A percentile compares a stretch with the other conserved stretches of the same genome.
Evolutionary conservation across 2,329 filamentous ascomycete genomes (phyloP).

Genomic region (Aspergillus aculeatinus): DNA sequence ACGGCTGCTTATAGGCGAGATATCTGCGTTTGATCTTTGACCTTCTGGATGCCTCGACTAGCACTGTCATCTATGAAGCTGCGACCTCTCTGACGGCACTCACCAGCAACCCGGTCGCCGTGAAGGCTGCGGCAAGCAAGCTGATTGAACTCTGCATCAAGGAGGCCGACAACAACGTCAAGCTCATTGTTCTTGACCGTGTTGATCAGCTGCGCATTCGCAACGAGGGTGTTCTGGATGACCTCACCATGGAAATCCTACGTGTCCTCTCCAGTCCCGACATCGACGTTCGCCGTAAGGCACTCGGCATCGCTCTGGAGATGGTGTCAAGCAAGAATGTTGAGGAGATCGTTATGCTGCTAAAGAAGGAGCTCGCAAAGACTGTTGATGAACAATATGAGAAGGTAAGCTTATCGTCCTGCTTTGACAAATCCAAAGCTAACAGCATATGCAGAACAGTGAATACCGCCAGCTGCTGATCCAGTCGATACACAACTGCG

Average conservation of each 20-base stretch:
- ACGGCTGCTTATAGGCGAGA: constrained; percentile 60
- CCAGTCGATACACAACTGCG: constrained; percentile 95
- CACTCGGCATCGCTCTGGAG: constrained; percentile 83
- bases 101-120: constrained; percentile 93
- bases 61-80: constrained; percentile 95
- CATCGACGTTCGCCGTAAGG: constrained; percentile 91
- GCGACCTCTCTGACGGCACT: constrained; percentile 91
- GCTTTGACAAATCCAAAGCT: constrained; percentile 14
- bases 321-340: constrained; percentile 99
- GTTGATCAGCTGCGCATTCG: constrained; percentile 84
- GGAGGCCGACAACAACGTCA: constrained; percentile 98
- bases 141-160: constrained; percentile 97
- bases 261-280: constrained; percentile 93
- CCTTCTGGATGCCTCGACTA: constrained; percentile 85
- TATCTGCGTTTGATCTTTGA: constrained; percentile 96
- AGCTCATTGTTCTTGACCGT: constrained; percentile 93
- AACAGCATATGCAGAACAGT: constrained; percentile 58
- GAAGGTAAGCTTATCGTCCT: constrained; percentile 55
- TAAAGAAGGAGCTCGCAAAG: constrained; percentile 97
- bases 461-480: constrained; percentile 95
- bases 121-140: constrained; percentile 93
- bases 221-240: constrained; percentile 88
- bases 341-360: constrained; percentile 89
- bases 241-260: constrained; percentile 94
- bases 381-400: constrained; percentile 98